Percentiles rank a stretch among this genome's conserved stretches.
Evolutionary conservation across 768 basidiomycete genomes (phyloP).

Genomic region (Agaricus bisporus): DNA sequence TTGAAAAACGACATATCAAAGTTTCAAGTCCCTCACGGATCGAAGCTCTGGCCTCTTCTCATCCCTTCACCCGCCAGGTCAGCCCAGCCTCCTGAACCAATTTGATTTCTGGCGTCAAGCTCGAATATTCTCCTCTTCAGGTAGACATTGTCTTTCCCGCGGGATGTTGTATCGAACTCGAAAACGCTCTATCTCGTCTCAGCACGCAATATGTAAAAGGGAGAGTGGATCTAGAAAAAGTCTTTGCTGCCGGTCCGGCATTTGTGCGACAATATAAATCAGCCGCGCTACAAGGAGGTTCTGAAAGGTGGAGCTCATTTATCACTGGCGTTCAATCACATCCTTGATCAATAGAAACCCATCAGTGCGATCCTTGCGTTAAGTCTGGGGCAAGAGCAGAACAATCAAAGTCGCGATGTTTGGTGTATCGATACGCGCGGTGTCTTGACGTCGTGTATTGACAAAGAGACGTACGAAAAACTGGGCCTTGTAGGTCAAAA

Average conservation of each 20-base stretch:
- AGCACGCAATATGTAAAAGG: conserved; percentile 40
- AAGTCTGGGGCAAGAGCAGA: conserved; percentile 16
- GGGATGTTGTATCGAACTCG: conserved; percentile 22
- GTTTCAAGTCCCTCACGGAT: conserved; percentile 16
- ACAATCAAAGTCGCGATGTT: conserved; percentile 37
- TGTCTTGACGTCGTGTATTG: conserved; percentile 48
- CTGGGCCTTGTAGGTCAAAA: conserved; percentile 55
- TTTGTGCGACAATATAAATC: background rate
- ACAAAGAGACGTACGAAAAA: conserved; percentile 51
- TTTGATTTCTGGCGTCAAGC: background rate
- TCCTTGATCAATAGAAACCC: too few species aligned
- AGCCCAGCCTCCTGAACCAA: conserved; percentile 8
- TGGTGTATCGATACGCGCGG: conserved; percentile 71
- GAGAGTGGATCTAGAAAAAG: conserved; percentile 33
- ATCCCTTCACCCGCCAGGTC: conserved; percentile 42
- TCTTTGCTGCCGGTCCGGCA: conserved; percentile 11
- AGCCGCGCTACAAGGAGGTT: background rate
- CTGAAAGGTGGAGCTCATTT: background rate
- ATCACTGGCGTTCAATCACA: too few species aligned
- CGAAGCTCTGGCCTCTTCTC: conserved; percentile 21
- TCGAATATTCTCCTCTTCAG: conserved; percentile 27
- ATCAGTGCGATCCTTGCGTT: conserved; percentile 33
- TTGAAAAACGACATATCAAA: conserved; percentile 13
- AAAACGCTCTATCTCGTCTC: conserved; percentile 33
- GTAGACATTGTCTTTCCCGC: conserved; percentile 60